Percentiles rank a stretch among this genome's conserved stretches.
phyloP scores from a whole-genome alignment of 176 grass and related monocot genomes.

The Ananas comosus region DNA sequence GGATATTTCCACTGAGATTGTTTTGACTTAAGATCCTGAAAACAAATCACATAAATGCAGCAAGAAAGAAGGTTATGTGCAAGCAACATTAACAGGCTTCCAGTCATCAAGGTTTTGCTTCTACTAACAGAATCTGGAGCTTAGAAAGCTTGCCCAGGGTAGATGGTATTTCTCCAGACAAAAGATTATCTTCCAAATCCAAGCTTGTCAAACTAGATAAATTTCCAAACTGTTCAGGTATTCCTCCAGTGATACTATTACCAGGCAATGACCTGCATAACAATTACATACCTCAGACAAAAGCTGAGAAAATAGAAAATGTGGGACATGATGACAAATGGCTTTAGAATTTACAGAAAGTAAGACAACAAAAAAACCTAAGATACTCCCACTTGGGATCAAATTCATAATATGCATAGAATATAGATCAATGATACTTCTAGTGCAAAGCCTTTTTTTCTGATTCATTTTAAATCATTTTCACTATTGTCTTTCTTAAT shows the following conservation, averaged over 20 bases:
- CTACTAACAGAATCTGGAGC: constrained; percentile 68
- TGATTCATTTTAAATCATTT: no score
- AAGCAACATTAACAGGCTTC: constrained; percentile 14
- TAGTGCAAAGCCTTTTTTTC: no score
- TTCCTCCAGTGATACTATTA: constrained; percentile 64
- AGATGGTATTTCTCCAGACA: constrained; percentile 70
- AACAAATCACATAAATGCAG: constrained; percentile 15
- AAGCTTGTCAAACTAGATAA: constrained; percentile 66
- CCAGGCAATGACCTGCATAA: constrained; percentile 55
- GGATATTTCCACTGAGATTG: constrained; percentile 61
- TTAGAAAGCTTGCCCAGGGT: constrained; percentile 66
- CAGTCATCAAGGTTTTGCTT: not conserved
- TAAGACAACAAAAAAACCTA: not conserved
- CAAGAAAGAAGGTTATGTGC: not conserved
- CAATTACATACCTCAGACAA: constrained; percentile 15
- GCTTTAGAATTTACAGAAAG: not conserved
- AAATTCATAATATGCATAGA: no score
- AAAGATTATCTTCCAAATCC: constrained; percentile 61
- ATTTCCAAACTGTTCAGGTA: constrained; percentile 70
- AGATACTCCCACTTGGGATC: no score
- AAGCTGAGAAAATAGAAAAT: not conserved
- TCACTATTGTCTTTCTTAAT: no score
- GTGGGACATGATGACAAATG: not conserved
- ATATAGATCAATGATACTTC: no score
- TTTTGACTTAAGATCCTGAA: constrained; percentile 87